Evolutionary conservation across 768 basidiomycete species (phyloP), one percentile per base, ranked within the genome.

Genomic region (Sutorius australiensis): DNA sequence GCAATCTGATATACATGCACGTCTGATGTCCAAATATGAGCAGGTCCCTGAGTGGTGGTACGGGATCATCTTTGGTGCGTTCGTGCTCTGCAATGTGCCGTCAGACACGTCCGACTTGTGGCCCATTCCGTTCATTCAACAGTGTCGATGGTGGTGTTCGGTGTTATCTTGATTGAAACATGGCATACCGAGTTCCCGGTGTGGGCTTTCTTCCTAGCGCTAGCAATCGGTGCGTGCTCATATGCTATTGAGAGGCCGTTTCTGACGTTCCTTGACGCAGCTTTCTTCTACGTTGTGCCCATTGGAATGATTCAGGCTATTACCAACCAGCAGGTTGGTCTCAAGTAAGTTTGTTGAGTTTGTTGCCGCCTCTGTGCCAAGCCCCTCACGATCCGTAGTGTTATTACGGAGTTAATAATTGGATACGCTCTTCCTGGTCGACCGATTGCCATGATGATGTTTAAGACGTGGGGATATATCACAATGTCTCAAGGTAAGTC

Each of bases 391-490:
- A 9, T 40, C 19, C 6, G 45, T 36, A 65, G 64, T 62, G 87
- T 90, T 32, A 80, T 91, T 51, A 82, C 87, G 0, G 88, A 91
- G 62, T 74, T 90, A 34, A 77, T 90, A 39, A 77, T 84, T 46
- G 87, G 88, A 14, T 72, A 70, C 40, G 64, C 71, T 10, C 66
- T 78, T 21, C 78, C 78, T 62, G 88, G 88, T 14, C 79, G 77
- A 46, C 86, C 89, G 3, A 77, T 88, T 53, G 86, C 87, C 0
- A 82, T 87, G 80, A 86, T 89, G 87, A 82, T 88, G 79, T 87
- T 84, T 74, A 86, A 85, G 72, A 84, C 79, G 5, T 87, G 79
- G 71, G 84, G 82, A n/a, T 87, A 86, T 63, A 78, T 84, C 40
- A 80, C 83, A 1, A 80, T 84, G 80, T 57, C 72, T 19, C 78